Evolutionary conservation across 2,329 filamentous ascomycete genomes (phyloP).

Genomic region (Metarhizium guizhouense): DNA sequence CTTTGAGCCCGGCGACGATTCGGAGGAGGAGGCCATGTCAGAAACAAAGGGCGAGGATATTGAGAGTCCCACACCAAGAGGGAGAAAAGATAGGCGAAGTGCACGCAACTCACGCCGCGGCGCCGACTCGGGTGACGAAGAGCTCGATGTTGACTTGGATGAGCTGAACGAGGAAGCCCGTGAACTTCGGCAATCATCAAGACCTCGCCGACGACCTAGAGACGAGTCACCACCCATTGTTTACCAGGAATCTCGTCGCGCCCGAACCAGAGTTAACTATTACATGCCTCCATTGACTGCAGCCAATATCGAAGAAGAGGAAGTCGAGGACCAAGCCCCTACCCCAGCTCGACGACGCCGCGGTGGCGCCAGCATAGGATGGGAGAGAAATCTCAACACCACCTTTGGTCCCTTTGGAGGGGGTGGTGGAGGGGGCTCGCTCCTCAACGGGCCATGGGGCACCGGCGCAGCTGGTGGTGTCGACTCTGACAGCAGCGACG

Average conservation of each 20-base stretch:
- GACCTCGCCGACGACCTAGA: slow-evolving; percentile 40
- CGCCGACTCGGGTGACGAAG: slow-evolving; percentile 47
- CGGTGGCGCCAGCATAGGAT: slow-evolving; percentile 47
- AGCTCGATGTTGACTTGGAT: slow-evolving; percentile 49
- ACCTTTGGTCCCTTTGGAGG: slow-evolving; percentile 92
- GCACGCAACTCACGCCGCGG: slow-evolving; percentile 38
- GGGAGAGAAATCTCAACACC: slow-evolving; percentile 78
- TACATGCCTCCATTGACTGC: slow-evolving; percentile 64
- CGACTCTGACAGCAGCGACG: slow-evolving; percentile 95
- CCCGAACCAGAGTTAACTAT: slow-evolving; percentile 66
- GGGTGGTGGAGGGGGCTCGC: slow-evolving; percentile 60
- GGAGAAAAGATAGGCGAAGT: slow-evolving; percentile 31
- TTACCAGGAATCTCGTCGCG: slow-evolving; percentile 48
- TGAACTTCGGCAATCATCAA: slow-evolving; percentile 48
- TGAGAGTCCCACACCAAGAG: slow-evolving; percentile 41
- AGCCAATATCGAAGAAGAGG: slow-evolving; percentile 62
- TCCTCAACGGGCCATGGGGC: slow-evolving; percentile 67
- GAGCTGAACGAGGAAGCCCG: slow-evolving; percentile 59
- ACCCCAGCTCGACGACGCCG: slow-evolving; percentile 61
- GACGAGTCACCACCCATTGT: slow-evolving; percentile 43
- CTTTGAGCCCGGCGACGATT: slow-evolving; percentile 52
- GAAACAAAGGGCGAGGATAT: slow-evolving; percentile 34
- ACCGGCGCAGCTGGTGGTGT: slow-evolving; percentile 66
- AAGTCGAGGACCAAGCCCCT: slow-evolving; percentile 56
- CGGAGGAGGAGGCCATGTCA: slow-evolving; percentile 43